Conservation (phyloP, 2,329 filamentous ascomycete species). For the Ceratocystis albifundus region DNA sequence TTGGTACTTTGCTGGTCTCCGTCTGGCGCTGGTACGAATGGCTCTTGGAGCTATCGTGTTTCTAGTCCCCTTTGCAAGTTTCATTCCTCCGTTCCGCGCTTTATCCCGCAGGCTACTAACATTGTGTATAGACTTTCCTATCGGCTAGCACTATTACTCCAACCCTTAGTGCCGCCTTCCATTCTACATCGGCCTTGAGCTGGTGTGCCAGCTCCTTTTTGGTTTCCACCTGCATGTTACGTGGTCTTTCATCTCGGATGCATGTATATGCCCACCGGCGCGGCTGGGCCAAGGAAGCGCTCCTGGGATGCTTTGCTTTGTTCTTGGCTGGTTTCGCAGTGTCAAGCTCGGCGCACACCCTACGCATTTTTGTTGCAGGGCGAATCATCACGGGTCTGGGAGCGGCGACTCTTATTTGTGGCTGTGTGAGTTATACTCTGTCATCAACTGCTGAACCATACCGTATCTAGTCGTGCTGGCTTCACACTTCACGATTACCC, state of each 20-base stretch:
- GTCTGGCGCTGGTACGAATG: constrained; percentile 1
- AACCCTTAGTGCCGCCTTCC: constrained; percentile 28
- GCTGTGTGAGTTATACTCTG: constrained; percentile 24
- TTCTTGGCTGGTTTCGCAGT: constrained; percentile 29
- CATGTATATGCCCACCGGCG: constrained; percentile 26
- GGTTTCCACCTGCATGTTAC: constrained; percentile 25
- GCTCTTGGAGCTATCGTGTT: constrained; percentile 22
- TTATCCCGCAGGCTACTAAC: neutral
- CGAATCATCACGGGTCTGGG: constrained; percentile 32
- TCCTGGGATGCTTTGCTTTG: constrained; percentile 24
- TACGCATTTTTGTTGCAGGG: constrained; percentile 32
- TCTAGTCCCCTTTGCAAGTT: constrained; percentile 23
- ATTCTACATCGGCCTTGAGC: constrained; percentile 28
- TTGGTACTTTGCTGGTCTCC: constrained; percentile 13
- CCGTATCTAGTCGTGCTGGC: neutral
- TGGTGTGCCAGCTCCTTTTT: constrained; percentile 30
- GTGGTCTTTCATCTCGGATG: no score
- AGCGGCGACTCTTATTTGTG: constrained; percentile 31
- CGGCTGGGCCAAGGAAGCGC: constrained; percentile 26
- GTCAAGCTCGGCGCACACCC: constrained; percentile 30
- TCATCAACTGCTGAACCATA: neutral
- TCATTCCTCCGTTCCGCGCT: neutral
- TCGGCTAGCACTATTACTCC: constrained; percentile 31
- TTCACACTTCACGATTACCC: neutral
- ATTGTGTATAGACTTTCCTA: constrained; percentile 29